Evolutionary conservation across 2,329 filamentous ascomycete species (phyloP), one percentile per base, ranked within the genome.

Genomic region (Fusarium annulatum): DNA sequence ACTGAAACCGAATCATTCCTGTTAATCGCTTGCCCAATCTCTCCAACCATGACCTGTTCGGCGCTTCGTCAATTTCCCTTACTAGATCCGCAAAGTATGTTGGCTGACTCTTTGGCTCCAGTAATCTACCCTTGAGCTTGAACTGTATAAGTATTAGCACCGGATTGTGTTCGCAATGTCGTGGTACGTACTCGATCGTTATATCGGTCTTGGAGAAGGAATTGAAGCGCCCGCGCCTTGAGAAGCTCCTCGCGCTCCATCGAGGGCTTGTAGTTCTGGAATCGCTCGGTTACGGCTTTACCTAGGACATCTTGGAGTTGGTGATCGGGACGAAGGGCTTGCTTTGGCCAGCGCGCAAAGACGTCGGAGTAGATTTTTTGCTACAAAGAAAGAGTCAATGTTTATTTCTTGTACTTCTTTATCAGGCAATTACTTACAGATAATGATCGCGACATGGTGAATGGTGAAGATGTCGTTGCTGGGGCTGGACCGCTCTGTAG

Each of bases 11-110:
- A 68, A 93, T 86, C 81, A 90, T 85, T 16, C 91, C 90, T 69
- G 87, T 86, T 71, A 91, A 77, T 69, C 85, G 85, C 78, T 91
- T 88, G 68, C 84, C 81, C 56, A 90, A 67, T 60, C 87, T 84
- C 56, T 86, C 84, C 28, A 88, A 78, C 83, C 86, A 90, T 12
- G 86, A 86, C 64, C 91, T 83, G 45, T 83, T 87, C 4, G 91
- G 91, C 7, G 89, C 90, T 74, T 88, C 88, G 41, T 92, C 88
- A 30, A 93, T 85, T 79, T 93, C 91, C 60, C 82, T 84, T 2
- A 92, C 79, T 36, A 93, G 80, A 72, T 91, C 88, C 26, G 84
- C 80, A 77, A 91, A 93, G 79, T 93, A 91, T 0, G 86, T 88
- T 42, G 91, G 91, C 73, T 92, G 89, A 76, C 89, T 91, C 79